These are phyloP conservation scores for Nemania diffusa DNA, from an alignment of 2,329 filamentous ascomycete genomes.

Conservation along the genomic window DNA sequence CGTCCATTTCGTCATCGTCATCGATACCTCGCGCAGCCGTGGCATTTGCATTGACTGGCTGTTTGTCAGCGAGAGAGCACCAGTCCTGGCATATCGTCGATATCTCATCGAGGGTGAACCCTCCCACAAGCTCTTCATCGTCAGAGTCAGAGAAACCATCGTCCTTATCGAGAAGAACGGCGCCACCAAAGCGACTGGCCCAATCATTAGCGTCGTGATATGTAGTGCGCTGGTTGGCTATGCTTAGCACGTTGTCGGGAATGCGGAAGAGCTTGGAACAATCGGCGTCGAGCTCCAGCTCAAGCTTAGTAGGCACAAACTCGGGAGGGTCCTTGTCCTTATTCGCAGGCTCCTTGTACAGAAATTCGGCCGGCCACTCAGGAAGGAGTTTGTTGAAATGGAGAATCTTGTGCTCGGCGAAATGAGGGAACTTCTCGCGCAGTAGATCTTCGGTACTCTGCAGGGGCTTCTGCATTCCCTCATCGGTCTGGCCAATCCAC, in stretches of 20 bases:
- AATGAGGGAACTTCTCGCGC: conserved; percentile 82
- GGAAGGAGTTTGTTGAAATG: conserved; percentile 86
- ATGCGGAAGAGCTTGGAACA: conserved; percentile 87
- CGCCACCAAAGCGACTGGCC: conserved; percentile 58
- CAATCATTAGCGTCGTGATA: conserved; percentile 62
- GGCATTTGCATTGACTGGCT: conserved; percentile 25
- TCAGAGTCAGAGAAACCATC: conserved; percentile 59
- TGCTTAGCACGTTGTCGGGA: conserved; percentile 65
- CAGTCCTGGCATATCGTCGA: conserved; percentile 89
- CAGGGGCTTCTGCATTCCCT: conserved; percentile 75
- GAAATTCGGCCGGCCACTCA: conserved; percentile 79
- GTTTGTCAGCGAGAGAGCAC: conserved; percentile 62
- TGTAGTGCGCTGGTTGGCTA: conserved; percentile 61
- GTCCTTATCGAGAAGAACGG: conserved; percentile 54
- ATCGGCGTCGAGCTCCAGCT: conserved; percentile 84
- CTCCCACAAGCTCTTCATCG: conserved; percentile 68
- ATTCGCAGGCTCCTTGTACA: conserved; percentile 81
- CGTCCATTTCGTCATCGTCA: conserved; percentile 65
- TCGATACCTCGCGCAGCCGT: conserved; percentile 48
- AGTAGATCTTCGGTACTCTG: conserved; percentile 80
- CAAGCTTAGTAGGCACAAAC: conserved; percentile 86
- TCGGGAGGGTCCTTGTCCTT: conserved; percentile 73
- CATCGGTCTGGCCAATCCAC: conserved; percentile 51
- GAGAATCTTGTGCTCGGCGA: conserved; percentile 77
- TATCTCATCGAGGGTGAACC: conserved; percentile 82